phyloP scores from a whole-genome alignment of 805 yeast genomes.

The Ogataea parapolymorpha region DNA sequence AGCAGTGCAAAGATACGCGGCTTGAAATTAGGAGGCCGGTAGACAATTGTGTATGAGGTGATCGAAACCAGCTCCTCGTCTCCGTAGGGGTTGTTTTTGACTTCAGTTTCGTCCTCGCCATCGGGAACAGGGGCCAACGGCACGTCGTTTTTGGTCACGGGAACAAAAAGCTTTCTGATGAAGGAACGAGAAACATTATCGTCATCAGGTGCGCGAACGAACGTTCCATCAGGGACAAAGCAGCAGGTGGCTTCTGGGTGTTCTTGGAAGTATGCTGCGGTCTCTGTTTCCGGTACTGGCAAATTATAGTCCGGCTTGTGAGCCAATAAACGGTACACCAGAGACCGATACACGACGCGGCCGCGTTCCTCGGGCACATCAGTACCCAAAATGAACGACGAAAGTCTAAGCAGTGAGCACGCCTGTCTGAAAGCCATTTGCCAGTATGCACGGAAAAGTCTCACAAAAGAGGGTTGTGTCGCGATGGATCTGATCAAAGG shows the following conservation, averaged over 20 bases:
- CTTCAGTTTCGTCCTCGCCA: constrained; percentile 26
- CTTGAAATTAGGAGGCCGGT: constrained; percentile 78
- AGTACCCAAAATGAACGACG: constrained; percentile 73
- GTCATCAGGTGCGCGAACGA: constrained; percentile 81
- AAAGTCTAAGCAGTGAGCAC: constrained; percentile 59
- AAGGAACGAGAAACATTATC: constrained; percentile 70
- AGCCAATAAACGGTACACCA: constrained; percentile 37
- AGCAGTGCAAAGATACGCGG: constrained; percentile 51
- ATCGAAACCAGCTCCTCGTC: constrained; percentile 34
- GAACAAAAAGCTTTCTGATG: constrained; percentile 66
- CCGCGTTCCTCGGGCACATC: constrained; percentile 72
- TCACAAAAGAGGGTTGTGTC: background rate
- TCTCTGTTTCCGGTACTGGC: constrained; percentile 52
- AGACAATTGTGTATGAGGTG: constrained; percentile 65
- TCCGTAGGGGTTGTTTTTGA: constrained; percentile 31
- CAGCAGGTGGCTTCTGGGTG: constrained; percentile 46
- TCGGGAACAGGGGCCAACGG: constrained; percentile 43
- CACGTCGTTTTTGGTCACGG: constrained; percentile 77
- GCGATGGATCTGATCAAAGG: background rate
- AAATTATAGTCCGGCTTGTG: constrained; percentile 43
- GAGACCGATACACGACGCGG: constrained; percentile 51
- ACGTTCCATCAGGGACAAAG: constrained; percentile 77
- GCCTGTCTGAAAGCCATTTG: constrained; percentile 49
- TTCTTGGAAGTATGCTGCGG: constrained; percentile 40
- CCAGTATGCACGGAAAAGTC: constrained; percentile 44